A percentile compares a stretch with the other conserved stretches of the same genome.
These are phyloP conservation scores for Trichoderma arundinaceum DNA, from an alignment of 2,329 filamentous ascomycete genomes.

Conservation along the genomic window DNA sequence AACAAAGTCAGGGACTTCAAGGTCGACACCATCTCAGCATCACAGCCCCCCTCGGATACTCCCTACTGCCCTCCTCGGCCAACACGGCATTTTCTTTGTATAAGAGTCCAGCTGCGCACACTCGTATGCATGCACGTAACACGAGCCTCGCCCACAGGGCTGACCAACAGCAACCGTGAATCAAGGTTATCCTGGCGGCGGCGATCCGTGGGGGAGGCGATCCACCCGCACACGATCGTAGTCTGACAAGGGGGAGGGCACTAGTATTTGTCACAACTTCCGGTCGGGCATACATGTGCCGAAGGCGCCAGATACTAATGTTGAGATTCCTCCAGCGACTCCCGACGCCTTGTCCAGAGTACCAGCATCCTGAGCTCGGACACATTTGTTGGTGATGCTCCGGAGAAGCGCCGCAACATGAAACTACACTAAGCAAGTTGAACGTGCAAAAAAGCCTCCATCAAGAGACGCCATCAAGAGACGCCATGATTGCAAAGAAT, in stretches of 20 bases:
- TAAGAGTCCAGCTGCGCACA: neutral
- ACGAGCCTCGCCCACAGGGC: conserved; percentile 23
- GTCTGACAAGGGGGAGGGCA: neutral
- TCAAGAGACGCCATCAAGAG: neutral
- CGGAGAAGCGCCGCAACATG: conserved; percentile 18
- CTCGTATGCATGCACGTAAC: neutral
- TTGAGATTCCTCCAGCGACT: neutral
- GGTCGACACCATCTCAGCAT: neutral
- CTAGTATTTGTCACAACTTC: neutral
- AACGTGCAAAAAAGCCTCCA: too few relatives aligned
- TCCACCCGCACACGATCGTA: neutral
- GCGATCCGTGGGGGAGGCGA: neutral
- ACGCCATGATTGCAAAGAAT: neutral
- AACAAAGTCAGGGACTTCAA: neutral
- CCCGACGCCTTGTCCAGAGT: neutral
- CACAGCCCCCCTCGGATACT: neutral
- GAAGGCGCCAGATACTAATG: neutral
- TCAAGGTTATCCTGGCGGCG: conserved; percentile 1
- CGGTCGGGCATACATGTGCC: conserved; percentile 14
- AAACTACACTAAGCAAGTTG: neutral
- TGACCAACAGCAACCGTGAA: conserved; percentile 27
- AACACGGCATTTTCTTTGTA: neutral
- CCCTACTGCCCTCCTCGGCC: neutral
- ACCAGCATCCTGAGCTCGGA: neutral
- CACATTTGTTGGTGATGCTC: neutral